Evolutionary conservation across 805 yeast genomes (phyloP), one percentile per base, ranked within the genome.

Genomic region (Wickerhamiella occidentalis): DNA sequence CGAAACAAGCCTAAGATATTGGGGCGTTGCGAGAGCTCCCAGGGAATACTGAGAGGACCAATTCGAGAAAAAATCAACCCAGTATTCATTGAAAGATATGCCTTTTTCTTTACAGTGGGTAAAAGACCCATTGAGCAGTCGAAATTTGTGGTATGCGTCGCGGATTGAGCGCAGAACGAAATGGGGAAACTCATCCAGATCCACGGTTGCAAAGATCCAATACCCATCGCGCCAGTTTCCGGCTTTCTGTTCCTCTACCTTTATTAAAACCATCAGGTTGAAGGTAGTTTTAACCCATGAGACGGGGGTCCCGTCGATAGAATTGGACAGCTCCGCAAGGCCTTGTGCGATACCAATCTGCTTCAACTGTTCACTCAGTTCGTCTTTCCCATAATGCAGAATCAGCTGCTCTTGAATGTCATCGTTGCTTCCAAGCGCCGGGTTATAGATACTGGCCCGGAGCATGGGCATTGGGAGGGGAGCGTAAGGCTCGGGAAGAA

Each of bases 311-410:
- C 45, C 47, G n/a, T 51, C 55, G 40, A 56, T 57, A 21, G 59
- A 51, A 45, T 52, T 26, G n/a, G 57, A 52, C 13, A 57, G 53
- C 48, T 57, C 61, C 13, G 54, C 55, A 3, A 57, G 47, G 29
- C 61, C 61, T 45, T 57, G 61, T 11, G 57, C 57, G 4, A 57
- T 51, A 37, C 61, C 61, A 3, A 57, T 54, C 15, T 49, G 49
- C 26, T 47, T 45, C 18, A 57, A 37, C 35, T 36, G 49, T 15
- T 49, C 52, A 5, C 23, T 33, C 2, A 42, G 3, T 12, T 18
- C 48, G 18, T 21, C 40, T 18, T 15, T 23, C 41, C 51, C 54
- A 18, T 42, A 36, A 17, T 48, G 47, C 47, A 50, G 45, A 30
- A 57, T 53, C 13, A 58, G 42, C 45, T 58, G 61, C 33, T 54